Base-by-base conservation (phyloP, 306 rosid species). In the Gastrolobium villosum region DNA sequence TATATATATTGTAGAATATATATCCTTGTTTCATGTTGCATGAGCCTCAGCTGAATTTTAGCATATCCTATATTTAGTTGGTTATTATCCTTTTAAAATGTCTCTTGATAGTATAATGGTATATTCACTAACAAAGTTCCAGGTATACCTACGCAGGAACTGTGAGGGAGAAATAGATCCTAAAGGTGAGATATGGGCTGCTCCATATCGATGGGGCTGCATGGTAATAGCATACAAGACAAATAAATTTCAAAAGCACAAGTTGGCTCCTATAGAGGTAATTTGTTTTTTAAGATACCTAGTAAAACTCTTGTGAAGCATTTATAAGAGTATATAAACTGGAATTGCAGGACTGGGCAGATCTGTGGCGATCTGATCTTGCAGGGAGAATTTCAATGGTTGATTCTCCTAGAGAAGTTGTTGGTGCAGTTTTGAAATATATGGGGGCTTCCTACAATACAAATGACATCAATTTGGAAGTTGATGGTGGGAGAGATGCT, bases 161-260 rank as follows among this genome's bases (percentile, higher is more conserved):
- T 13, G 59, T 48, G 89, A 81, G 36, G 94, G 94, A 74, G 83
- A 69, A 65, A 76, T 87, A 26, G 94, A 91, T 72, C 82, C 82
- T 61, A 85, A 83, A 6, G 94, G 94, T 59, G 79, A 84, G 77
- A 81, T 91, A 61, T 91, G 93, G 90, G 88, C 92, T 14, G 89
- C 93, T 72, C 96, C 96, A 0, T 91, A 89, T 70, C 84, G 96
- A 64, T 91, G 92, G 96, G 94, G 96, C 76, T 87, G 92, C 84
- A 80, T 91, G 84, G 93, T 91, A 50, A 91, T 91, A 73, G 92
- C 96, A 10, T 91, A 91, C 92, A 89, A 87, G 78, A 89, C 83
- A 72, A 79, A 49, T 74, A 87, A 82, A 81, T 91, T 91, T 79
- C 91, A 15, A 57, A 86, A 84, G 86, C 80, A 89, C 53, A 83